Evolutionary conservation across 208 protist species (phyloP).

Genomic region (Zelonia costaricensis): DNA sequence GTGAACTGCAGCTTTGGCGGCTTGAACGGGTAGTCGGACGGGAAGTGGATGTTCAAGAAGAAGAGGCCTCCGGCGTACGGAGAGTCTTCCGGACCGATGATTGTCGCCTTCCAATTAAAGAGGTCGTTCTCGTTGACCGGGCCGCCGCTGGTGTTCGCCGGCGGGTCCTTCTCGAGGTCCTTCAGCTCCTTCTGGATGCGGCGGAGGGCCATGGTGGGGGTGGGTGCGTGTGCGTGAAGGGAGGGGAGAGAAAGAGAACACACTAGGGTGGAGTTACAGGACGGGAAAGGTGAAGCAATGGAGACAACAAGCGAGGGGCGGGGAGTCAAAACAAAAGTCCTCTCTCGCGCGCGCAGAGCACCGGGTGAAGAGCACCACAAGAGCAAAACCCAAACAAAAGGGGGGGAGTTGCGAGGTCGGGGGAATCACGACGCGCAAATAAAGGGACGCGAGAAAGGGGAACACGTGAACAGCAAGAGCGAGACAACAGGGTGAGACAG

Average conservation of each 20-base stretch:
- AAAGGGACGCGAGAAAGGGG: too few species aligned
- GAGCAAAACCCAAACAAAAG: too few species aligned
- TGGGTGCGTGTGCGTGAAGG: too few species aligned
- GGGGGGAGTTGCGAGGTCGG: too few species aligned
- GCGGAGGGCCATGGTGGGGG: conserved; percentile 85
- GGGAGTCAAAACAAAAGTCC: too few species aligned
- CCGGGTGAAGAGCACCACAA: too few species aligned
- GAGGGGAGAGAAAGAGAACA: conserved; percentile 7
- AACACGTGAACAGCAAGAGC: too few species aligned
- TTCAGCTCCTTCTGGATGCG: conserved; percentile 96
- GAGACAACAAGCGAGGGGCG: too few species aligned
- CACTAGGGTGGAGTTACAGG: background rate
- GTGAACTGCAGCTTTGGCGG: conserved; percentile 94
- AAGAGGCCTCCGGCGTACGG: conserved; percentile 98
- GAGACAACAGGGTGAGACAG: too few species aligned
- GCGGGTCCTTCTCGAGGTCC: conserved; percentile 95
- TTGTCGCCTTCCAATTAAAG: conserved; percentile 97
- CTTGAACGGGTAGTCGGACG: conserved; percentile 98
- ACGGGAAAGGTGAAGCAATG: background rate
- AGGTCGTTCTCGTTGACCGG: conserved; percentile 94
- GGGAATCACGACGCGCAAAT: too few species aligned
- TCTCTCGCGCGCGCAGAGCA: too few species aligned
- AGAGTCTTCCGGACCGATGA: conserved; percentile 96
- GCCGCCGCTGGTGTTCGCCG: conserved; percentile 95
- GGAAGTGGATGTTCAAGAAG: conserved; percentile 99